Percentiles rank a stretch among this genome's conserved stretches.
These are phyloP conservation scores for Ulota crispa DNA, from an alignment of 225 moss, liverwort and hornwort species.

Conservation along the genomic window DNA sequence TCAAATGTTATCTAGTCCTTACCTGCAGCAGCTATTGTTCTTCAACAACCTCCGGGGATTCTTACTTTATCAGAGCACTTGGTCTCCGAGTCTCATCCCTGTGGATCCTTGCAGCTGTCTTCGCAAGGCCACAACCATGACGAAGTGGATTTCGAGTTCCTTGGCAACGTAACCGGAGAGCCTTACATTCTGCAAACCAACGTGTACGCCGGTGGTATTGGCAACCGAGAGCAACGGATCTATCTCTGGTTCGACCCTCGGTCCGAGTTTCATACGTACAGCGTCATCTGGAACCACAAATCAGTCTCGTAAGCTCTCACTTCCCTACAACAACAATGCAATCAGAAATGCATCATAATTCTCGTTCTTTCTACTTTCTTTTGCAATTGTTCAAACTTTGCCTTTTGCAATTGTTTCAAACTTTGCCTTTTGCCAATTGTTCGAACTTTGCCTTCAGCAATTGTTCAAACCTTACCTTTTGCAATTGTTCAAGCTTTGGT, in stretches of 20 bases:
- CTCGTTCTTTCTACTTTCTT: too few relatives aligned
- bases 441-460: too few relatives aligned
- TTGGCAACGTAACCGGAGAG: slow-evolving; percentile 54
- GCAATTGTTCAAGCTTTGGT: too few relatives aligned
- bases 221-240: slow-evolving; percentile 59
- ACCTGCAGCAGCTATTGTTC: not conserved
- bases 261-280: slow-evolving; percentile 52
- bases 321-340: too few relatives aligned
- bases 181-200: slow-evolving; percentile 59
- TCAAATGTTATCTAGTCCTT: not conserved
- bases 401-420: too few relatives aligned
- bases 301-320: slow-evolving; percentile 44
- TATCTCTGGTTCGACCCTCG: slow-evolving; percentile 70
- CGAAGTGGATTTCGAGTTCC: slow-evolving; percentile 60
- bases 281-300: slow-evolving; percentile 64
- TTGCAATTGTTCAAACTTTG: too few relatives aligned
- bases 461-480: too few relatives aligned
- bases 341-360: too few relatives aligned
- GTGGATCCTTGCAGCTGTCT: slow-evolving; percentile 35
- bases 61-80: too few relatives aligned
- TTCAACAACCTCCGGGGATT: not conserved
- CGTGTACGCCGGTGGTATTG: slow-evolving; percentile 42
- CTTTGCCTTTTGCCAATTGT: too few relatives aligned
- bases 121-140: slow-evolving; percentile 48
- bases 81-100: not conserved